A percentile compares a stretch with the other conserved stretches of the same genome.
phyloP scores from a whole-genome alignment of 2,329 filamentous ascomycete species.

The Xylariaceae sp. region DNA sequence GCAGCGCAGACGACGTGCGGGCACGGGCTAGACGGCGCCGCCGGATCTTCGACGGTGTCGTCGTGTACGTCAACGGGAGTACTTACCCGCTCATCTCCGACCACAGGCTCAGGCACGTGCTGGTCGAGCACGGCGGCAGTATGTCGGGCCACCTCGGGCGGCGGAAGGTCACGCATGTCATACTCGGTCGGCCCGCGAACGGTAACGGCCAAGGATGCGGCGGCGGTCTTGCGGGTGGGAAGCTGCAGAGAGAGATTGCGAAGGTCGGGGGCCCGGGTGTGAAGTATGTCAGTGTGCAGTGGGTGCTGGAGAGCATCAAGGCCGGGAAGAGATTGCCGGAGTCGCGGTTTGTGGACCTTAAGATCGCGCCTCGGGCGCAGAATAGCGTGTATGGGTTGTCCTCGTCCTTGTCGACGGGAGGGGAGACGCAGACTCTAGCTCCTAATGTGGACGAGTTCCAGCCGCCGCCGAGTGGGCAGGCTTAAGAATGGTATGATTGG shows the following conservation, averaged over 20 bases:
- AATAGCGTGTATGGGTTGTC: conserved; percentile 56
- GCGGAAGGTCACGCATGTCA: conserved; percentile 76
- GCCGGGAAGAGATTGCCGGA: conserved; percentile 70
- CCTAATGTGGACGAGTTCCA: conserved; percentile 1
- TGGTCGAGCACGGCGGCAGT: conserved; percentile 67
- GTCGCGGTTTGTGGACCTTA: conserved; percentile 60
- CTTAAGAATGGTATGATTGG: conserved; percentile 1
- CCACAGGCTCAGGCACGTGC: conserved; percentile 73
- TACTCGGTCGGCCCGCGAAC: conserved; percentile 58
- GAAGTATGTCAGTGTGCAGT: conserved; percentile 76
- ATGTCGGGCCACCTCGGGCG: conserved; percentile 67
- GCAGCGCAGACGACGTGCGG: conserved; percentile 29
- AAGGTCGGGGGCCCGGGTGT: conserved; percentile 62
- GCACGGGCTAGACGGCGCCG: conserved; percentile 41
- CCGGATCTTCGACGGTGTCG: conserved; percentile 63
- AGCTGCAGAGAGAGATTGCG: conserved; percentile 75
- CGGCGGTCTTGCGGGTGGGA: conserved; percentile 69
- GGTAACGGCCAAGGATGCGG: conserved; percentile 27
- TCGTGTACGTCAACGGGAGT: conserved; percentile 82
- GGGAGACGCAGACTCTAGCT: not conserved
- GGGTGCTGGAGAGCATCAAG: conserved; percentile 80
- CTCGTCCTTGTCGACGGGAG: conserved; percentile 23
- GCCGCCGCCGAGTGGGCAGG: conserved; percentile 14
- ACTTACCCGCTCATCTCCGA: conserved; percentile 78
- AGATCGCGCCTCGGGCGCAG: conserved; percentile 57